Conservation (phyloP, 2,329 filamentous ascomycete species). For the Chaetomium sp. region DNA sequence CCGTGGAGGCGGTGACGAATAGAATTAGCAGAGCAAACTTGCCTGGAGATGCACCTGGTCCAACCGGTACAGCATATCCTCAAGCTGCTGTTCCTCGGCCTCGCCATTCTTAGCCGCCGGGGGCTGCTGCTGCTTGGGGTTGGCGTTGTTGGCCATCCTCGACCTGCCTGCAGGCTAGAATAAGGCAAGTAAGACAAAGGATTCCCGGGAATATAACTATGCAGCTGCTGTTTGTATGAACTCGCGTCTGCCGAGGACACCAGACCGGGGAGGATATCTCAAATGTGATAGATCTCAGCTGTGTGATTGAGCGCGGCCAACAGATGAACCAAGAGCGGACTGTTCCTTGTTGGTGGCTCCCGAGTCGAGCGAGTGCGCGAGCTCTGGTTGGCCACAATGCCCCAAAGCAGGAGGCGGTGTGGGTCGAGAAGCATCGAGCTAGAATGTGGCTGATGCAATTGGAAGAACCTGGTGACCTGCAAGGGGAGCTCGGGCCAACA, state of each 20-base stretch:
- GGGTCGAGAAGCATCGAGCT: not conserved
- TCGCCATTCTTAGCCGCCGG: constrained; percentile 32
- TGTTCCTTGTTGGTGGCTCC: not conserved
- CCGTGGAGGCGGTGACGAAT: constrained; percentile 3
- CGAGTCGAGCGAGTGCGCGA: not conserved
- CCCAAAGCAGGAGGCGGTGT: not conserved
- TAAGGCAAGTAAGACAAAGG: not conserved
- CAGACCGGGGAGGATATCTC: constrained; percentile 7
- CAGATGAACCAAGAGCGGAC: not conserved
- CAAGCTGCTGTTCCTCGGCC: constrained; percentile 54
- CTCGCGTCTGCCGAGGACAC: not conserved
- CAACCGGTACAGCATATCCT: constrained; percentile 53
- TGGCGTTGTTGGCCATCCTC: constrained; percentile 29
- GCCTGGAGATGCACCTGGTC: constrained; percentile 60
- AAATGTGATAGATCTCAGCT: constrained; percentile 17
- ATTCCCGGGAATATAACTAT: constrained; percentile 12
- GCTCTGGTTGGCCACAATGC: constrained; percentile 6
- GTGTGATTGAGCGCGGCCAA: not conserved
- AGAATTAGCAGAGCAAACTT: constrained; percentile 31
- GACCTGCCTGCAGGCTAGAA: not conserved
- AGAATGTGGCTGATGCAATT: constrained; percentile 18
- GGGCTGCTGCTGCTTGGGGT: constrained; percentile 23
- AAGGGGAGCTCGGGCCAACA: constrained; percentile 12
- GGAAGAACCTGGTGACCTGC: not conserved
- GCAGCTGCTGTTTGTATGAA: constrained; percentile 3